Percentiles rank a stretch among this genome's conserved stretches.
Conservation (phyloP, 2,329 filamentous ascomycete species). For the Beauveria varroae region DNA sequence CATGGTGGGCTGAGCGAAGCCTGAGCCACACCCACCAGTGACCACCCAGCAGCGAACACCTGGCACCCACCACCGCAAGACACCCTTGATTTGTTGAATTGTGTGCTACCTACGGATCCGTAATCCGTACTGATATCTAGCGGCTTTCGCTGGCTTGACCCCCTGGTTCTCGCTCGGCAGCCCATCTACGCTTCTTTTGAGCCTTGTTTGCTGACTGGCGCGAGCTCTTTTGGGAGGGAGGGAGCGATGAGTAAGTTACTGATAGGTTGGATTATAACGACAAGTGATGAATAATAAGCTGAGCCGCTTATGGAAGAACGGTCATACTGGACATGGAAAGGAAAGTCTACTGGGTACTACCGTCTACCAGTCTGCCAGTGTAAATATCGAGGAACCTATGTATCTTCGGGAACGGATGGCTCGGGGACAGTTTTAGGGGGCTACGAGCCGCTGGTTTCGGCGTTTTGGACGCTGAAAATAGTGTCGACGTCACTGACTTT, state of each 20-base stretch:
- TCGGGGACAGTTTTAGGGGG: neutral
- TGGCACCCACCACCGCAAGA: neutral
- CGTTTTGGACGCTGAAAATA: neutral
- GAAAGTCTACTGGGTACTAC: too few relatives aligned
- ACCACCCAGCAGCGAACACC: too few relatives aligned
- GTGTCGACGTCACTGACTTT: neutral
- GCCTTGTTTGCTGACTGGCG: conserved; percentile 6
- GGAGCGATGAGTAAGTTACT: too few relatives aligned
- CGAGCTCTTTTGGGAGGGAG: neutral
- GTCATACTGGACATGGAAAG: neutral
- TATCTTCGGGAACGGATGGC: neutral
- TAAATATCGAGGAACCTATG: neutral
- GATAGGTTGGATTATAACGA: too few relatives aligned
- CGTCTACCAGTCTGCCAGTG: too few relatives aligned
- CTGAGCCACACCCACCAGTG: neutral
- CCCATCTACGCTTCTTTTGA: conserved; percentile 7
- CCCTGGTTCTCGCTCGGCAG: neutral
- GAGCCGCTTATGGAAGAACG: neutral
- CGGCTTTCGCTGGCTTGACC: conserved; percentile 3
- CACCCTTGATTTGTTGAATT: neutral
- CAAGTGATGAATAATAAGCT: neutral
- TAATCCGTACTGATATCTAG: neutral
- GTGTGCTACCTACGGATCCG: too few relatives aligned
- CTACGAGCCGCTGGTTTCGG: neutral
- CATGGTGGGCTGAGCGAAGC: neutral